Evolutionary conservation across 768 basidiomycete genomes (phyloP), one percentile per base, ranked within the genome.

Genomic region (Termitomyces heimii): DNA sequence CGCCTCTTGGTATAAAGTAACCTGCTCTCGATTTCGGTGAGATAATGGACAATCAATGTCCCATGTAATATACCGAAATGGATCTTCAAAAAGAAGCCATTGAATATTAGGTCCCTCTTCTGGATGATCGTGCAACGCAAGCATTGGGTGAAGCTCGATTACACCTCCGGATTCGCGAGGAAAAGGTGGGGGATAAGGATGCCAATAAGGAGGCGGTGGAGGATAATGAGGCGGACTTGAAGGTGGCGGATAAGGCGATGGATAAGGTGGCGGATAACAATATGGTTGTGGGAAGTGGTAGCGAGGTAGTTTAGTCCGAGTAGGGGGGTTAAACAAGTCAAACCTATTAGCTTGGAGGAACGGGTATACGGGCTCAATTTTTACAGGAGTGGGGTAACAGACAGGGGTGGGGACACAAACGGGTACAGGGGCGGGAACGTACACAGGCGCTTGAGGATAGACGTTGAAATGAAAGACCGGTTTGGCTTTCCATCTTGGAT

Each of bases 251-350:
- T 13, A 20, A 22, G 31, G 48, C n/a, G n/a, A n/a, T n/a, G 20
- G 48, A 24, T 35, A 34, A 49, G 34, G 16, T 7, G 16, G 14
- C 5, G 48, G 48, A 9, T 20, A 20, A 24, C 12, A 2, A 35
- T 10, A 18, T 13, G 35, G 10, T 49, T 56, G 42, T 55, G 37
- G 58, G 13, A 56, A 55, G 29, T 40, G 24, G 32, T 56, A 55
- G 14, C 24, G 43, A 12, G 50, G 55, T 26, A 57, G 5, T 45
- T 47, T 28, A 13, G 46, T 60, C 13, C 57, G 57, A 31, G 57
- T 58, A 24, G 57, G 57, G 13, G 57, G 57, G 29, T 58, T 53
- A 9, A 34, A 48, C 16, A 53, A 39, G 45, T 58, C 37, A 48
- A 53, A 53, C 16, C 16, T 35, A n/a, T 34, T 29, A 1, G 29